Base-by-base conservation (phyloP, 805 yeast species). In the Grigorovia transvaalensis region DNA sequence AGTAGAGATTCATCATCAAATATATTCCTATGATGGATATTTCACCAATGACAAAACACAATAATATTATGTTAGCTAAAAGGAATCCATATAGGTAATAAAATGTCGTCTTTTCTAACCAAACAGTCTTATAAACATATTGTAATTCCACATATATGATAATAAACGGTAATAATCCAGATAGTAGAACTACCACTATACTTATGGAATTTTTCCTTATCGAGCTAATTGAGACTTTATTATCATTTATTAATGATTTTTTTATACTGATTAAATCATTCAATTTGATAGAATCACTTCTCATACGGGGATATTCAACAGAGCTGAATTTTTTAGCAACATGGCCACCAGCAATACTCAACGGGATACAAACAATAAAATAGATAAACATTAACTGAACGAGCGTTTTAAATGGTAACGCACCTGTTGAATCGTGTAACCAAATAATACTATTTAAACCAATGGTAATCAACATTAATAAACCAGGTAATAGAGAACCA, bases 11-110 rank as follows among this genome's bases (percentile, higher is more conserved):
- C 59, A 88, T 72, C 45, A 84, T 75, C 45, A 84, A 62, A 61
- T 84, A 88, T 9, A 84, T 75, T 6, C 85, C 80, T 45, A 88
- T 79, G 23, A 88, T 74, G 9, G 90, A 79, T 50, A 85, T 78
- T 65, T 88, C 95, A 43, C 80, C 70, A 19, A 86, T 80, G 13
- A 85, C 81, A 40, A 85, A 71, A 45, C 80, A 67, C 40, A 86
- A 71, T 45, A 87, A 69, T 5, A 80, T 53, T 35, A 81, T 74
- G 4, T 88, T 84, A 29, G 80, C 69, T 20, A 84, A 73, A 20
- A 88, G 70, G 62, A 86, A 88, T 2, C 95, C 93, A 66, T 85
- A 88, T 77, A 82, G 78, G 71, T 82, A 85, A 66, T 85, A 85
- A 60, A 81, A 85, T 2, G 90, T 79, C 0, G 89, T 79, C 65